phyloP scores from a whole-genome alignment of 306 rosid genomes.

The Neltuma alba region DNA sequence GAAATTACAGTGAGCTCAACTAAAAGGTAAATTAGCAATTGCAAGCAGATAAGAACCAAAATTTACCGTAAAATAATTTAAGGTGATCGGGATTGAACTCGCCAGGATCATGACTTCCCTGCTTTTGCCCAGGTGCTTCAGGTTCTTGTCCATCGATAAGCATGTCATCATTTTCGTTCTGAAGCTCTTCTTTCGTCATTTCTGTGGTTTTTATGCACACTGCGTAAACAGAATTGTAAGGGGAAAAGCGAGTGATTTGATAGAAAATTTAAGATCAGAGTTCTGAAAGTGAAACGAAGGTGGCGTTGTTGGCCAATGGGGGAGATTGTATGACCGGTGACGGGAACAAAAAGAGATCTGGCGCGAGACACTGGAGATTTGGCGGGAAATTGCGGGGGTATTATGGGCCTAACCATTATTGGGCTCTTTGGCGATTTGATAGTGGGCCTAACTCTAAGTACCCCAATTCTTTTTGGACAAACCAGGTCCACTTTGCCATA shows the following conservation, averaged over 20 bases:
- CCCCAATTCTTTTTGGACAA: no score
- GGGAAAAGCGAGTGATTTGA: background rate
- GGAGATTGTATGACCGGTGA: background rate
- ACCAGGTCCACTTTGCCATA: no score
- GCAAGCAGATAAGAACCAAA: background rate
- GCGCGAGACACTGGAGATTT: conserved; percentile 20
- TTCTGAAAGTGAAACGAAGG: background rate
- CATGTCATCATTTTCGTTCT: conserved; percentile 47
- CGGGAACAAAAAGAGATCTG: no score
- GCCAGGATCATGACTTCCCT: conserved; percentile 35
- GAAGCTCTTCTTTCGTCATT: conserved; percentile 39
- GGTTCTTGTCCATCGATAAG: conserved; percentile 42
- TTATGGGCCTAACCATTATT: background rate
- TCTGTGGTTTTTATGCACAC: background rate
- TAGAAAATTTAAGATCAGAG: background rate
- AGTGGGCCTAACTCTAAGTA: no score
- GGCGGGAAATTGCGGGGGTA: background rate
- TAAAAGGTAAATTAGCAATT: background rate
- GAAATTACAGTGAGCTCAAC: background rate
- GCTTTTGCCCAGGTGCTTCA: conserved; percentile 34
- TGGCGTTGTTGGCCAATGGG: background rate
- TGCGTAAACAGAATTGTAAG: background rate
- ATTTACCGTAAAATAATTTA: conserved; percentile 66
- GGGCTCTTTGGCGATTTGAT: background rate
- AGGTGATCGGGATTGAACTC: conserved; percentile 56